These are phyloP conservation scores for Pelargonium australe DNA, from an alignment of 441 rosid species.

Conservation along the genomic window DNA sequence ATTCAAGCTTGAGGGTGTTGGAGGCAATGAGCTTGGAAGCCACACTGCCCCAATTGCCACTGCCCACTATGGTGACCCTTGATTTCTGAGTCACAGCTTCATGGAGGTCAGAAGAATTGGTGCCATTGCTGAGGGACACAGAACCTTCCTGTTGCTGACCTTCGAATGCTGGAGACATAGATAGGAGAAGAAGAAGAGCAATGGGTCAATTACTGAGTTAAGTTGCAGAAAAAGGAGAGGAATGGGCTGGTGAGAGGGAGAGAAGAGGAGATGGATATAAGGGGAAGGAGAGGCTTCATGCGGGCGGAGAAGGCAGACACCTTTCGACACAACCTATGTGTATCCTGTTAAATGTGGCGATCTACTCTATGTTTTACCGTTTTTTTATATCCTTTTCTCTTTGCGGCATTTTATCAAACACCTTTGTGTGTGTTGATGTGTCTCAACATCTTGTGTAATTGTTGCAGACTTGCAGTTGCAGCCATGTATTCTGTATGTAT, in stretches of 20 bases:
- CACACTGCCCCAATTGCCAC: slow-evolving; percentile 98
- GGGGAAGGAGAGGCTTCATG: slow-evolving; percentile 14
- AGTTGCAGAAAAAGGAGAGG: slow-evolving; percentile 1
- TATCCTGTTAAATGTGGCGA: not conserved
- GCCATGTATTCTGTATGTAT: no score
- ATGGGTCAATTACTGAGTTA: not conserved
- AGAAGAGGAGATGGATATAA: slow-evolving; percentile 5
- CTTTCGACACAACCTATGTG: slow-evolving; percentile 13
- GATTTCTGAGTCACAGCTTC: slow-evolving; percentile 29
- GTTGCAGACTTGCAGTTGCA: no score
- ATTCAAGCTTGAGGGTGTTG: slow-evolving; percentile 62
- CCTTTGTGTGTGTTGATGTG: no score
- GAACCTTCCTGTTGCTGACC: slow-evolving; percentile 22
- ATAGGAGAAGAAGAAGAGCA: slow-evolving; percentile 3
- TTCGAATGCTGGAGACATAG: slow-evolving; percentile 42
- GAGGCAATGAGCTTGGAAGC: slow-evolving; percentile 96
- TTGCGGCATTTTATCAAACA: not conserved
- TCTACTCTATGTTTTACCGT: not conserved
- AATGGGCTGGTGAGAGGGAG: slow-evolving; percentile 13
- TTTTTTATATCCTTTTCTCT: not conserved
- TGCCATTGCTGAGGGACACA: slow-evolving; percentile 4
- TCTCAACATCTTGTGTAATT: no score
- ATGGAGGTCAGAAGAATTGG: slow-evolving; percentile 4
- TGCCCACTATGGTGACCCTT: slow-evolving; percentile 78
- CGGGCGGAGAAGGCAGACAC: slow-evolving; percentile 41